Conservation (phyloP, 345 rosid species). For the Viola odorata region DNA sequence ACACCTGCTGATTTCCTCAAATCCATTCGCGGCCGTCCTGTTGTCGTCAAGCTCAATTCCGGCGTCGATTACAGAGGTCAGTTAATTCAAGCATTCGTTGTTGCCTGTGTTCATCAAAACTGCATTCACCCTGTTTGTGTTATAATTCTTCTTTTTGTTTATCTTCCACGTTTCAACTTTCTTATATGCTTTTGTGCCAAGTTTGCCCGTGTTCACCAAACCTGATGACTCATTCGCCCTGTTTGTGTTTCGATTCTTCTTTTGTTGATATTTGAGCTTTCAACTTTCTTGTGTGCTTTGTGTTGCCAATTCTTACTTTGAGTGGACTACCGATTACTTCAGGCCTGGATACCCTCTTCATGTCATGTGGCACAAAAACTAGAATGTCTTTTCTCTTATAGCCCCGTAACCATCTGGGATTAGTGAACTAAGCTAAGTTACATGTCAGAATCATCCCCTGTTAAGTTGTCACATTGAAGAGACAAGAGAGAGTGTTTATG, state of each 20-base stretch:
- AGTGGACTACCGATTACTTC: no score
- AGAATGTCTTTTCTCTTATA: no score
- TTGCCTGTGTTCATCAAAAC: not conserved
- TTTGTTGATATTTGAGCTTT: not conserved
- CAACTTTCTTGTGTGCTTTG: no score
- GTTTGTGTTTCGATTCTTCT: not conserved
- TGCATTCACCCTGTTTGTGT: not conserved
- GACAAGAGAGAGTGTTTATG: no score
- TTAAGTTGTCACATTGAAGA: no score
- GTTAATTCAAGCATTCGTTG: not conserved
- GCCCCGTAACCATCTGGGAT: no score
- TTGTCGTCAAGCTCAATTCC: constrained; percentile 88
- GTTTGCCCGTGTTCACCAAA: no score
- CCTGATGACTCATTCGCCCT: not conserved
- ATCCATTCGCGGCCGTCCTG: constrained; percentile 87
- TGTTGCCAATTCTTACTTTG: no score
- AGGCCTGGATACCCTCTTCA: no score
- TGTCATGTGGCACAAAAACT: no score
- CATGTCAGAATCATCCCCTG: no score
- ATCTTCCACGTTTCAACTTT: not conserved
- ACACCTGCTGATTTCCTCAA: constrained; percentile 89
- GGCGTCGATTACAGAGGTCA: constrained; percentile 89
- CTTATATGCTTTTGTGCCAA: not conserved
- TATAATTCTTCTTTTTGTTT: not conserved
- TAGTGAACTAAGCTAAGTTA: no score